Evolutionary conservation across 257 asterid species (phyloP), one percentile per base, ranked within the genome.

Genomic region (Solanum arcanum): DNA sequence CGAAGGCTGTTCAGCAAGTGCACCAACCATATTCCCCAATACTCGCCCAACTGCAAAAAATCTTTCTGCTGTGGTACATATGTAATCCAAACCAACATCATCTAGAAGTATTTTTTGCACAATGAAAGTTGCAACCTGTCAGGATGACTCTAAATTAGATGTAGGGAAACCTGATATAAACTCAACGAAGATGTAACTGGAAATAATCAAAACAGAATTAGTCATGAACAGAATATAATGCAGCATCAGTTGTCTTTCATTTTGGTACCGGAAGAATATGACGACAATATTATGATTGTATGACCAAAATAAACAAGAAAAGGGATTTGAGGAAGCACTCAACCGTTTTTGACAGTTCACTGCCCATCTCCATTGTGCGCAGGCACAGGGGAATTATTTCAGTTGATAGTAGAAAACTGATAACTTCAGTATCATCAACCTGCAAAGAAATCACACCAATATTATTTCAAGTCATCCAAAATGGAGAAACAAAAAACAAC

Each of bases 351-450:
- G 99, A 94, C 76, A 97, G 91, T 88, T 95, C 98, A 87, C 98
- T 95, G 66, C 99, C 99, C 96, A 95, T 95, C 90, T 97, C 99
- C 99, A 97, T 97, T 52, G 99, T 94, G 68, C 98, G 96, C 86
- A 97, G 92, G 92, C 99, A 97, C 89, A 95, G 89, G 59, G 99
- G 99, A 91, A 97, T 94, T 88, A 96, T 97, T 92, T 96, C 99
- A 62, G 99, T 95, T 42, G 98, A 94, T 62, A 97, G 97, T 87
- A 97, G 97, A 89, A 97, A 97, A 90, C 94, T 91, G 87, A 95
- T 95, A 74, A 95, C 99, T 62, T 95, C 98, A 15, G 98, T 93
- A 91, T 97, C 99, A 89, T 95, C 99, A 88, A 92, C 99, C 99
- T 97, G 91, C 41, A 75, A 86, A 49, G 70, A 47, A 37, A 39